Evolutionary conservation across 352 stramenopile genomes (phyloP).

Genomic region (Phytophthora kernoviae): DNA sequence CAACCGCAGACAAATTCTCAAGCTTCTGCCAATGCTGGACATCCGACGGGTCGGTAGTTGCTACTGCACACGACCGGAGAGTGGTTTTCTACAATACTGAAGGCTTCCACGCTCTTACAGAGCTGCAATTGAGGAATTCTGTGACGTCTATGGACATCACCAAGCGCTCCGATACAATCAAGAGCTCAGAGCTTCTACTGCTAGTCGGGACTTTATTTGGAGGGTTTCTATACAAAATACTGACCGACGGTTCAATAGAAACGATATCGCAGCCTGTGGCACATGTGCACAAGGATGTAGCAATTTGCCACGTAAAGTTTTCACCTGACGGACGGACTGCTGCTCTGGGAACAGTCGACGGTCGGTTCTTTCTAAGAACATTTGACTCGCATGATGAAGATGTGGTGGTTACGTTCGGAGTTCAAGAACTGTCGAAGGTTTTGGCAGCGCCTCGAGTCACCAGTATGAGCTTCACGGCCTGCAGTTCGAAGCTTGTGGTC

Average conservation of each 20-base stretch:
- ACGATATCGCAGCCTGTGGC: constrained; percentile 11
- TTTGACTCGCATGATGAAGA: constrained; percentile 9
- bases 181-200: constrained; percentile 17
- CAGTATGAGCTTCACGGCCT: constrained; percentile 49
- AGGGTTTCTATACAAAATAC: constrained; percentile 37
- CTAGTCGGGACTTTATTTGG: constrained; percentile 43
- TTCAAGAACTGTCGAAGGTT: constrained; percentile 36
- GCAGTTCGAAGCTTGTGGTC: constrained; percentile 34
- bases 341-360: constrained; percentile 57
- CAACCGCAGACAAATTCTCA: constrained; percentile 11
- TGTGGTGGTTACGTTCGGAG: constrained; percentile 26
- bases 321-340: constrained; percentile 32
- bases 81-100: constrained; percentile 41
- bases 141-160: constrained; percentile 44
- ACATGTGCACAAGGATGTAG: constrained; percentile 27
- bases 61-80: constrained; percentile 32
- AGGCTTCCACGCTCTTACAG: constrained; percentile 17
- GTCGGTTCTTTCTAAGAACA: constrained; percentile 49
- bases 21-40: constrained; percentile 67
- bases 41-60: constrained; percentile 32
- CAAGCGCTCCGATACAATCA: background rate
- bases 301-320: constrained; percentile 49
- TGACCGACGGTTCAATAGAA: background rate
- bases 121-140: constrained; percentile 33
- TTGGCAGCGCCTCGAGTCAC: constrained; percentile 60